Base-by-base conservation (phyloP, 805 yeast genomes). In the Kodamaea hsintzibuensis region DNA sequence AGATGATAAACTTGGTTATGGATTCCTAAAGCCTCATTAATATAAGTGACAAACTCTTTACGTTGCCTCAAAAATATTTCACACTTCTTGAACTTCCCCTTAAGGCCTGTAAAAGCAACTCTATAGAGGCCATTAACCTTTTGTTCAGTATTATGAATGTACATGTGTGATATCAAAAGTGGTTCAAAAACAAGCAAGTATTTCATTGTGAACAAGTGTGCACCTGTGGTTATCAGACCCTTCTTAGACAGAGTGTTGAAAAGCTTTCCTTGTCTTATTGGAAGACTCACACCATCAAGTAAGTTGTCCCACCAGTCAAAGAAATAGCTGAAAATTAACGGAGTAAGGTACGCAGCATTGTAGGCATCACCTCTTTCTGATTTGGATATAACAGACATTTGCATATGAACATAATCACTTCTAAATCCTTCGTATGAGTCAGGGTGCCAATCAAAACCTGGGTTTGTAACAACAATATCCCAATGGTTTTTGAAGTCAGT, bases 341-440 rank as follows among this genome's bases (percentile, higher is more conserved):
- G 81, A 1, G 79, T 68, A 14, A 76, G 61, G 54, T 73, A 73
- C 0, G 70, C 71, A 5, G 71, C 63, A 56, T 75, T 76, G 52
- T 65, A 65, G 9, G 70, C 62, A 47, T 68, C 66, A 0, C 74
- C 73, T 5, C 59, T 57, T 3, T 59, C 43, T 0, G 77, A 65
- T 14, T 63, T 65, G 1, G 78, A 73, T 7, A 63, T 64, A 6
- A 76, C 80, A 0, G 76, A 63, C 6, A 76, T 61, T 4, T 79
- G 74, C 59, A 76, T 55, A 64, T 91, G 97, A 9, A 93, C 76
- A 64, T 83, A 92, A 52, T 91, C 86, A 57, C 96, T 88, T 64
- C 98, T 74, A 74, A 85, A 95, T 0, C 87, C 91, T 10, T 69
- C 71, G 66, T 86, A 93, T 0, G 97, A 89, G 70, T 93, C 98